phyloP scores from a whole-genome alignment of 2,329 filamentous ascomycete genomes.

The Fusarium bulbicola region DNA sequence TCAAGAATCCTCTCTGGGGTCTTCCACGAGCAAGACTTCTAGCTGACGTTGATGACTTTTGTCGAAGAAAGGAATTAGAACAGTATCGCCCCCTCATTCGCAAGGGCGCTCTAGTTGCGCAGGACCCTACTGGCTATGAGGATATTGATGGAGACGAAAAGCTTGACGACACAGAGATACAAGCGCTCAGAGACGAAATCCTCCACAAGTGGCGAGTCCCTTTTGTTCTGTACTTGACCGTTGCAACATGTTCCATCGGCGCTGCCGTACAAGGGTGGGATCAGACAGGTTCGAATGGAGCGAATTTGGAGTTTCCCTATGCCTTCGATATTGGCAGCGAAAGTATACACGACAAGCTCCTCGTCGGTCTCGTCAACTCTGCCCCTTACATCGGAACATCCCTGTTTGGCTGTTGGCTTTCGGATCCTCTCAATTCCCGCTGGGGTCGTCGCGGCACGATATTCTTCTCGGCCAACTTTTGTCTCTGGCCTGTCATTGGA shows the following conservation, averaged over 20 bases:
- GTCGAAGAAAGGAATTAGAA: constrained; percentile 64
- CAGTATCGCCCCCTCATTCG: constrained; percentile 68
- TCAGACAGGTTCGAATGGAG: constrained; percentile 70
- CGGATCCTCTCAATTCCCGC: constrained; percentile 66
- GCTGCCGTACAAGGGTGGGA: constrained; percentile 78
- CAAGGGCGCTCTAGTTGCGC: constrained; percentile 78
- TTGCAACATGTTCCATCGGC: constrained; percentile 73
- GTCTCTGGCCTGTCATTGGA: constrained; percentile 75
- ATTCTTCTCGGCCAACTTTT: constrained; percentile 78
- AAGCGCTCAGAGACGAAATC: constrained; percentile 67
- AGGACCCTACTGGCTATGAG: constrained; percentile 71
- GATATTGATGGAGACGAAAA: constrained; percentile 64
- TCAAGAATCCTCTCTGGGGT: constrained; percentile 61
- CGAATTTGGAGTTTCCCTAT: constrained; percentile 68
- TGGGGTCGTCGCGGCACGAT: constrained; percentile 64
- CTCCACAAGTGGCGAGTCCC: constrained; percentile 75
- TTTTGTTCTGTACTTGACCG: constrained; percentile 70
- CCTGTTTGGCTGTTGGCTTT: constrained; percentile 69
- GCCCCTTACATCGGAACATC: constrained; percentile 61
- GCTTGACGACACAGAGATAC: constrained; percentile 68
- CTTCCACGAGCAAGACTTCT: constrained; percentile 62
- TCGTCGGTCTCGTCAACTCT: constrained; percentile 75
- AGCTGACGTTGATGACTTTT: constrained; percentile 68
- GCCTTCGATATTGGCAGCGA: constrained; percentile 56
- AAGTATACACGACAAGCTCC: constrained; percentile 51